Evolutionary conservation across 805 yeast species (phyloP).

Genomic region (Hanseniaspora valbyensis): DNA sequence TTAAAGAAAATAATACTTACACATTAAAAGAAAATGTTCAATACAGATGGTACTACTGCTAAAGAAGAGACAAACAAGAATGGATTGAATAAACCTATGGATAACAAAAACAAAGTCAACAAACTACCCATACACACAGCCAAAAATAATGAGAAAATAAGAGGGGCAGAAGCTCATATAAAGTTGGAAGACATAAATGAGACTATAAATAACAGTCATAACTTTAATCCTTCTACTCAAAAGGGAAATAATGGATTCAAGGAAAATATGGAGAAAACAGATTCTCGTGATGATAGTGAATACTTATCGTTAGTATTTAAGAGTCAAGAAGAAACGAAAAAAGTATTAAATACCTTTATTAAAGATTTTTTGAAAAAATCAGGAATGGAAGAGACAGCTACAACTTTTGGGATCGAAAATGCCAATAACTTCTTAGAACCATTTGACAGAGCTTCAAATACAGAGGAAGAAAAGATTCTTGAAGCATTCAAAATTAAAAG

Average conservation of each 20-base stretch:
- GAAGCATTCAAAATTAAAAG: constrained; percentile 41
- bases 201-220: background rate
- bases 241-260: no score
- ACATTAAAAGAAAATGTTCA: no score
- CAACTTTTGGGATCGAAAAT: constrained; percentile 53
- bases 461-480: constrained; percentile 20
- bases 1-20: no score
- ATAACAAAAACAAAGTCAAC: background rate
- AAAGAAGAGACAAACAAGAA: background rate
- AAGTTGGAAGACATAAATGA: background rate
- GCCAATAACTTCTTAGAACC: constrained; percentile 41
- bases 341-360: constrained; percentile 67
- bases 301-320: background rate
- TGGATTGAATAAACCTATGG: background rate
- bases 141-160: no score
- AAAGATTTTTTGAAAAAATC: constrained; percentile 76
- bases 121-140: background rate
- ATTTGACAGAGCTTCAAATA: constrained; percentile 16
- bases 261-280: no score
- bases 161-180: no score
- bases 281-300: no score
- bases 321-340: constrained; percentile 27
- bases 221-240: no score
- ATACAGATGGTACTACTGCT: no score
- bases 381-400: constrained; percentile 60